Evolutionary conservation across 345 rosid species (phyloP), one percentile per base, ranked within the genome.

Genomic region (Bruguiera sexangula): DNA sequence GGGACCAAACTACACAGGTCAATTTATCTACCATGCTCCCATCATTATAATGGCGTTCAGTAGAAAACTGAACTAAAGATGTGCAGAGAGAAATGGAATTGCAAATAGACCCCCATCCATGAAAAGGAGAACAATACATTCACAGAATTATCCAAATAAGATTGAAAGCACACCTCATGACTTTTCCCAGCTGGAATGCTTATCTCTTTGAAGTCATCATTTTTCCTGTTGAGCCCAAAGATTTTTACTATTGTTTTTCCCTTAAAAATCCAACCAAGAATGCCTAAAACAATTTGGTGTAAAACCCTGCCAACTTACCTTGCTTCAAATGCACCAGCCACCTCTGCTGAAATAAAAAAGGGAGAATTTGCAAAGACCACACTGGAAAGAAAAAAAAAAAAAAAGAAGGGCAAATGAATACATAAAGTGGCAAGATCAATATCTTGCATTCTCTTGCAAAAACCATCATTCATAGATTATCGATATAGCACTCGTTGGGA

Each of bases 281-380:
- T 53, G 73, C 48, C 6, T 37, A 56, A 13, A 59, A 24, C 32
- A 65, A 73, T 58, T 46, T 68, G 70, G 66, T 60, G 68, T 30
- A 19, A 67, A 69, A 62, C 43, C 57, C 63, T 66, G 67, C 61
- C 70, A 66, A 80, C 78, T 79, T 76, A 89, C 97, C 91, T 79
- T 66, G 81, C 77, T 60, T 88, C 88, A 31, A 84, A 60, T 50
- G 81, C 78, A 63, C 96, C 97, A 58, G 93, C 93, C 68, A 81
- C 85, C 73, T 84, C 93, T 59, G 98, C 96, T 65, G 96, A 85
- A 77, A 94, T 88, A 81, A 94, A 88, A 90, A 89, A 94, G 32
- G 98, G 98, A 66, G 98, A 77, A 78, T 94, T 88, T 66, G 83
- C 93, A 74, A 94, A 89, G 65, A 94, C 97, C 81, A 82, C 95